phyloP scores from a whole-genome alignment of 2,329 filamentous ascomycete genomes.

The Plectosphaerella sp. region DNA sequence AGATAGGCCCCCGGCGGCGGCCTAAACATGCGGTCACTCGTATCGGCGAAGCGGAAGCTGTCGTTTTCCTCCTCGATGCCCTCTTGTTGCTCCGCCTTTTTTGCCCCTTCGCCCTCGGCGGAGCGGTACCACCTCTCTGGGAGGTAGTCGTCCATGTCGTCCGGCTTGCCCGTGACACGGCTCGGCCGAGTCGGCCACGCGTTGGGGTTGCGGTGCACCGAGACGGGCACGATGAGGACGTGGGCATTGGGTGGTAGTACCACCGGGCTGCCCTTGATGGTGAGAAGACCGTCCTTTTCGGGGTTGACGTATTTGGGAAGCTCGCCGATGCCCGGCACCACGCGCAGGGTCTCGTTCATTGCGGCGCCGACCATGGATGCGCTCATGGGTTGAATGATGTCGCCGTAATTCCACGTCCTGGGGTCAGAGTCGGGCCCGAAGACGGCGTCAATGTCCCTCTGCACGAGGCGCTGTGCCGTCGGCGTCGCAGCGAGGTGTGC shows the following conservation, averaged over 20 bases:
- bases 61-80: constrained; percentile 46
- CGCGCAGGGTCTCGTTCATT: constrained; percentile 72
- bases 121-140: constrained; percentile 68
- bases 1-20: constrained; percentile 53
- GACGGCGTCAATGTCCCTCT: constrained; percentile 64
- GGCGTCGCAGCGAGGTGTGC: constrained; percentile 64
- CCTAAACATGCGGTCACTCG: constrained; percentile 56
- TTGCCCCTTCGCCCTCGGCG: constrained; percentile 5
- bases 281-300: constrained; percentile 50
- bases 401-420: constrained; percentile 66
- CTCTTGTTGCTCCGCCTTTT: constrained; percentile 15
- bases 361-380: constrained; percentile 68
- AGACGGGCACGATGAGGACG: constrained; percentile 52
- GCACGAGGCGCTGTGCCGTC: constrained; percentile 58
- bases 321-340: constrained; percentile 65
- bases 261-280: constrained; percentile 52
- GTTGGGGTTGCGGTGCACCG: constrained; percentile 62
- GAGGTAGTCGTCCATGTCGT: constrained; percentile 64
- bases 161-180: constrained; percentile 31
- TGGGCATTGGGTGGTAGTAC: constrained; percentile 52
- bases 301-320: constrained; percentile 63
- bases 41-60: constrained; percentile 56
- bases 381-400: constrained; percentile 59
- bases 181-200: constrained; percentile 62
- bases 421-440: constrained; percentile 52